A percentile compares a stretch with the other conserved stretches of the same genome.
Evolutionary conservation across 805 yeast genomes (phyloP).

Genomic region (Debaryomyces prosopidis): DNA sequence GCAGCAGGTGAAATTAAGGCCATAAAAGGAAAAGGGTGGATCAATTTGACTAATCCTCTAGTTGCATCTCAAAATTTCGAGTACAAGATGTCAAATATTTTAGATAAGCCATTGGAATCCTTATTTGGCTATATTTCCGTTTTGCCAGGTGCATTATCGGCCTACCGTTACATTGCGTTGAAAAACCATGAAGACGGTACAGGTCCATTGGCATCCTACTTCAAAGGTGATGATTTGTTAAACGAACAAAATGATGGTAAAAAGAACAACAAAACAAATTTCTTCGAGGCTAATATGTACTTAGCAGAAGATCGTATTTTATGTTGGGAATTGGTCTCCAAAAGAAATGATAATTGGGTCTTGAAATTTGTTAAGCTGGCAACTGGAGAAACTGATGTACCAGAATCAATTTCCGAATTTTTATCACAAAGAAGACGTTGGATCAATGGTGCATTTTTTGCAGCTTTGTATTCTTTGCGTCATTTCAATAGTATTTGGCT

Average conservation of each 20-base stretch:
- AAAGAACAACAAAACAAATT: slow-evolving; percentile 58
- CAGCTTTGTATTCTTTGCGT: slow-evolving; percentile 81
- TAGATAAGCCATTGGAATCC: slow-evolving; percentile 93
- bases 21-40: slow-evolving; percentile 88
- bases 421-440: slow-evolving; percentile 93
- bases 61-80: slow-evolving; percentile 97
- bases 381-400: slow-evolving; percentile 95
- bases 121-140: slow-evolving; percentile 91
- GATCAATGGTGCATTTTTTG: slow-evolving; percentile 96
- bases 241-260: slow-evolving; percentile 22
- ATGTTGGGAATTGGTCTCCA: slow-evolving; percentile 95
- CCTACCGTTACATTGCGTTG: slow-evolving; percentile 87
- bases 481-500: slow-evolving; percentile 78
- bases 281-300: slow-evolving; percentile 95
- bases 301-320: slow-evolving; percentile 94
- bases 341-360: slow-evolving; percentile 80
- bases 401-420: slow-evolving; percentile 81
- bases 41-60: slow-evolving; percentile 79
- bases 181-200: slow-evolving; percentile 85
- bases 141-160: slow-evolving; percentile 93
- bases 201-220: slow-evolving; percentile 87
- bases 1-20: slow-evolving; percentile 98
- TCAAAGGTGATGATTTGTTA: slow-evolving; percentile 74
- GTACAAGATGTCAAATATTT: slow-evolving; percentile 93
- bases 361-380: slow-evolving; percentile 90